Conservation (phyloP, 192 early-diverging fungal genomes). For the Diversispora epigaea region DNA sequence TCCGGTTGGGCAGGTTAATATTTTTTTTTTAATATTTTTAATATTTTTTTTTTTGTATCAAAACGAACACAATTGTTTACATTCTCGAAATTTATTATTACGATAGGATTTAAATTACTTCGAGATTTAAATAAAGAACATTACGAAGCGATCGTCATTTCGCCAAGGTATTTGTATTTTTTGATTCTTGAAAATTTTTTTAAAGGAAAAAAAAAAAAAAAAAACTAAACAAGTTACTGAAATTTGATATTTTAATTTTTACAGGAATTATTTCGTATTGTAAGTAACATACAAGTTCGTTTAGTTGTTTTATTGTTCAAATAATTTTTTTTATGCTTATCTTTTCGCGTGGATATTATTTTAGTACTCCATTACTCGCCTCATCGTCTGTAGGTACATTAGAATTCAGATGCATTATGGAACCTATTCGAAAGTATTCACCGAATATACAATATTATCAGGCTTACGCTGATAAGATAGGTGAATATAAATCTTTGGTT, state of each 20-base stretch:
- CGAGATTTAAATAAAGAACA: slow-evolving; percentile 63
- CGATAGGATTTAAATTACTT: slow-evolving; percentile 69
- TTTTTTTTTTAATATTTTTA: background rate
- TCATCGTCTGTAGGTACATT: slow-evolving; percentile 82
- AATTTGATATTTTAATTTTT: slow-evolving; percentile 16
- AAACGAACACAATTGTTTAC: slow-evolving; percentile 38
- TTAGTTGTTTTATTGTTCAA: background rate
- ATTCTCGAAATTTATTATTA: background rate
- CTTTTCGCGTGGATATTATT: slow-evolving; percentile 64
- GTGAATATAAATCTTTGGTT: slow-evolving; percentile 13
- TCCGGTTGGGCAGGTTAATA: slow-evolving; percentile 58
- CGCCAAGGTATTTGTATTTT: slow-evolving; percentile 57
- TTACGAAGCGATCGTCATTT: slow-evolving; percentile 76
- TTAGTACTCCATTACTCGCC: slow-evolving; percentile 78
- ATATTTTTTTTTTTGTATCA: no score
- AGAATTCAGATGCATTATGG: slow-evolving; percentile 83
- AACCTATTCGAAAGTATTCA: slow-evolving; percentile 67
- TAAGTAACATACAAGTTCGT: background rate
- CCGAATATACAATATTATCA: slow-evolving; percentile 65
- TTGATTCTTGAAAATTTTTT: background rate
- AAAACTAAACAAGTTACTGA: background rate
- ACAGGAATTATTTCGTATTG: slow-evolving; percentile 22
- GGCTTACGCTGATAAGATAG: slow-evolving; percentile 56
- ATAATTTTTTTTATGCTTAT: slow-evolving; percentile 52
- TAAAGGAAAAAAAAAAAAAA: background rate